phyloP scores from a whole-genome alignment of 495 filamentous ascomycete species.

The Darksidea phi region DNA sequence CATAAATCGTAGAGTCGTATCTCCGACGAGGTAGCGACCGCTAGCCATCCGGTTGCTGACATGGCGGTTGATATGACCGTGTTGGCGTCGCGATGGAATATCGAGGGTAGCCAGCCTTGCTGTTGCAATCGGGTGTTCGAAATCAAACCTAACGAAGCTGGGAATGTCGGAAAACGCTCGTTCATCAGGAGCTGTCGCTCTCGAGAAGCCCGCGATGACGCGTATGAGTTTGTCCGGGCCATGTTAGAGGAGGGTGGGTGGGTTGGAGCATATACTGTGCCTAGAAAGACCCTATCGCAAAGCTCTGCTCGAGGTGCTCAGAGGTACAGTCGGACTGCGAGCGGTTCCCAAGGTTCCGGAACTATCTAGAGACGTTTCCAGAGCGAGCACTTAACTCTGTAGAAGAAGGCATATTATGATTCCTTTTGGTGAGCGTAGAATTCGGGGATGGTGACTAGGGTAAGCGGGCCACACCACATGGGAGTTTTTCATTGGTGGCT shows the following conservation, averaged over 20 bases:
- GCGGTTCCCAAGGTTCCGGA: too few species aligned
- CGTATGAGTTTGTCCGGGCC: background rate
- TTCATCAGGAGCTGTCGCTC: background rate
- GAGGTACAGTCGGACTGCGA: too few species aligned
- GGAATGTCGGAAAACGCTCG: background rate
- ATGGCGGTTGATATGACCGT: background rate
- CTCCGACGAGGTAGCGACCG: background rate
- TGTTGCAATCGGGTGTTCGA: background rate
- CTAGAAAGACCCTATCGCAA: too few species aligned
- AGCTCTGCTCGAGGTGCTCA: too few species aligned
- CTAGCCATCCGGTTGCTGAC: background rate
- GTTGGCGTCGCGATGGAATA: background rate
- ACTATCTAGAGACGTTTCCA: too few species aligned
- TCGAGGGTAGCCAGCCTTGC: background rate
- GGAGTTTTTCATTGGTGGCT: too few species aligned
- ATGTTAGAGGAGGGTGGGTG: background rate
- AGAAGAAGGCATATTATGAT: too few species aligned
- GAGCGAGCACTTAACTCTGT: too few species aligned
- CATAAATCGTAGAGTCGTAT: background rate
- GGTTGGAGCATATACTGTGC: too few species aligned
- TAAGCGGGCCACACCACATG: too few species aligned
- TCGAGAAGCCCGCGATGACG: background rate
- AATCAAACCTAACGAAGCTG: background rate
- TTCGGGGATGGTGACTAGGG: too few species aligned
- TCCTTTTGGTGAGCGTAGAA: too few species aligned